Percentiles rank a stretch among this genome's conserved stretches.
These are phyloP conservation scores for Sisymbrium irio DNA, from an alignment of 345 rosid genomes.

Conservation along the genomic window DNA sequence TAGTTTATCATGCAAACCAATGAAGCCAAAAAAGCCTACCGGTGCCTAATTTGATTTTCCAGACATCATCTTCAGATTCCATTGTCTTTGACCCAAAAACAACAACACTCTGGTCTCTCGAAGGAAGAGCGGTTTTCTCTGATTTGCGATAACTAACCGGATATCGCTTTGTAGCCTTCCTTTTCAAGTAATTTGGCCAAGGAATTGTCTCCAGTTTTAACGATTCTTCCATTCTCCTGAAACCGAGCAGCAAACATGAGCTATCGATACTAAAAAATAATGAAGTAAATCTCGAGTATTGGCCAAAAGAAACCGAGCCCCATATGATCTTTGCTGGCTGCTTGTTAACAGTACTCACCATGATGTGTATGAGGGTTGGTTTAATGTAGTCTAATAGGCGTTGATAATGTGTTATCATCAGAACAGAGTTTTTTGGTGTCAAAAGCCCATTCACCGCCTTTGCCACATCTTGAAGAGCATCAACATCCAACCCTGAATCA, in stretches of 20 bases:
- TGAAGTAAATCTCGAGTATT: neutral
- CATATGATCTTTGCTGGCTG: neutral
- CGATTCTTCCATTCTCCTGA: conserved; percentile 83
- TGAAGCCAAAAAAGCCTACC: conserved; percentile 19
- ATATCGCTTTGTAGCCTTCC: conserved; percentile 77
- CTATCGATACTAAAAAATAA: neutral
- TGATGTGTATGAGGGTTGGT: conserved; percentile 78
- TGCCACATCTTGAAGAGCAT: conserved; percentile 92
- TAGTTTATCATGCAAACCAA: conserved; percentile 24
- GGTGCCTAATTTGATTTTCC: neutral
- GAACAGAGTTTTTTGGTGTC: conserved; percentile 75
- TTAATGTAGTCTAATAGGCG: conserved; percentile 73
- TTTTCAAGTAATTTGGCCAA: conserved; percentile 73
- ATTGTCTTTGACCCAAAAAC: neutral
- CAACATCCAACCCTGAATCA: conserved; percentile 95
- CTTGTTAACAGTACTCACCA: conserved; percentile 50
- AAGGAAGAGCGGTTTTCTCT: neutral
- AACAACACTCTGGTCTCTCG: conserved; percentile 14
- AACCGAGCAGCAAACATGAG: conserved; percentile 26
- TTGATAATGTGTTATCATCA: conserved; percentile 93
- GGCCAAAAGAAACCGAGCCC: neutral
- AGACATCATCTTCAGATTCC: conserved; percentile 6
- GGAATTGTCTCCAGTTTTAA: conserved; percentile 78
- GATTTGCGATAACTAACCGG: conserved; percentile 33
- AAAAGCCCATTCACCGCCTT: conserved; percentile 87